A percentile compares a stretch with the other conserved stretches of the same genome.
Evolutionary conservation across 257 asterid species (phyloP).

Genomic region (Lavandula angustifolia): DNA sequence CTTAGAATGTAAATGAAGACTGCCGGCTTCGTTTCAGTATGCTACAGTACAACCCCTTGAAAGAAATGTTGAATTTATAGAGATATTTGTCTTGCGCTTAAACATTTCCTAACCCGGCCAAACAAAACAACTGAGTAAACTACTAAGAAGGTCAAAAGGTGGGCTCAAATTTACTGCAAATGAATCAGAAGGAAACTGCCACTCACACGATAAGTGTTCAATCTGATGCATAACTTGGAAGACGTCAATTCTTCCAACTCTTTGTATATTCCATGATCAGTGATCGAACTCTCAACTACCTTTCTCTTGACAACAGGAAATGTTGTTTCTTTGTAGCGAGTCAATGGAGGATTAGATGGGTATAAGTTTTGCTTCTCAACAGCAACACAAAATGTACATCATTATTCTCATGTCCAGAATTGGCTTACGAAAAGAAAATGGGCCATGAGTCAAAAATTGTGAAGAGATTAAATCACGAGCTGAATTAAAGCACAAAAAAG

Average conservation of each 20-base stretch:
- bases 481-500: conserved; percentile 22
- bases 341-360: conserved; percentile 89
- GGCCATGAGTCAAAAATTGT: conserved; percentile 5
- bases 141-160: conserved; percentile 12
- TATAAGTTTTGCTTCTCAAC: conserved; percentile 72
- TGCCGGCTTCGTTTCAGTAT: conserved; percentile 12
- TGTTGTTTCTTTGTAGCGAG: conserved; percentile 83
- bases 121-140: conserved; percentile 16
- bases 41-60: conserved; percentile 15
- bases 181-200: conserved; percentile 30
- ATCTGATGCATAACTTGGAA: conserved; percentile 83
- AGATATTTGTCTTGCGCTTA: conserved; percentile 19
- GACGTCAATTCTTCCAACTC: conserved; percentile 69
- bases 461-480: conserved; percentile 8
- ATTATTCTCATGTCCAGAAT: conserved; percentile 29
- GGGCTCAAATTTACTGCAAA: conserved; percentile 21
- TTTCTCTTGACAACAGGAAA: conserved; percentile 82
- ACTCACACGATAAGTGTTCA: conserved; percentile 91
- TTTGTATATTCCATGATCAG: conserved; percentile 57
- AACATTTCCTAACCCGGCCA: conserved; percentile 6
- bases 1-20: conserved; percentile 1
- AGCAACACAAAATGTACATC: conserved; percentile 43
- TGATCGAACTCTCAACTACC: conserved; percentile 54
- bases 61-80: conserved; percentile 20
- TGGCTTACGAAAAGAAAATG: conserved; percentile 10